These are phyloP conservation scores for Chaetothyriales sp. DNA, from an alignment of 2,329 filamentous ascomycete species.

Conservation along the genomic window DNA sequence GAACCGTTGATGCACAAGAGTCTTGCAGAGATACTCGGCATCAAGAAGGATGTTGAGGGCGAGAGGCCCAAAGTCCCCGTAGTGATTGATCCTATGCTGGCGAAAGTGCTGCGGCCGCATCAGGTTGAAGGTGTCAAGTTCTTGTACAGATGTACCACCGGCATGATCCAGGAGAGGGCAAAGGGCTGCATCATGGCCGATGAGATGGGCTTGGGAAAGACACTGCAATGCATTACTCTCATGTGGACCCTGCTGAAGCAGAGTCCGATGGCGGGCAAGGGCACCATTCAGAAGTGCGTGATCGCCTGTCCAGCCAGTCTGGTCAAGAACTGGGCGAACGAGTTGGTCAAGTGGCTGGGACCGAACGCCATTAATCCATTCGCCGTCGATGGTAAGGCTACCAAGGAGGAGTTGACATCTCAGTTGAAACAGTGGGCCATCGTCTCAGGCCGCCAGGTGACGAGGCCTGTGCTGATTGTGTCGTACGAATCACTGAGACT, in stretches of 20 bases:
- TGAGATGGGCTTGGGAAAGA: constrained; percentile 97
- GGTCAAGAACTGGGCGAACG: constrained; percentile 96
- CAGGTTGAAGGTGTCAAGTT: constrained; percentile 98
- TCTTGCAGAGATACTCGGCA: constrained; percentile 81
- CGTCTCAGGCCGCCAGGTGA: constrained; percentile 74
- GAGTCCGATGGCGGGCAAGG: constrained; percentile 83
- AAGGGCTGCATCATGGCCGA: constrained; percentile 99
- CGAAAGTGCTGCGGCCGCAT: constrained; percentile 87
- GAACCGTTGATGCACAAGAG: constrained; percentile 84
- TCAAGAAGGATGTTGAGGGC: constrained; percentile 74
- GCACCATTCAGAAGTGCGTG: constrained; percentile 89
- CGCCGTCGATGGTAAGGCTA: constrained; percentile 89
- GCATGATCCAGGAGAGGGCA: constrained; percentile 85
- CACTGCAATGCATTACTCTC: constrained; percentile 86
- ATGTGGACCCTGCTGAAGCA: constrained; percentile 97
- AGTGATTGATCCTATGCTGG: constrained; percentile 80
- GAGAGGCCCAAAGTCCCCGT: constrained; percentile 84
- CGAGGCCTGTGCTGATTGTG: constrained; percentile 86
- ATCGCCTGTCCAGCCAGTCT: constrained; percentile 94
- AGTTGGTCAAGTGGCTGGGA: constrained; percentile 91
- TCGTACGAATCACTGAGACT: constrained; percentile 92
- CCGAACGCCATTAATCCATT: constrained; percentile 84
- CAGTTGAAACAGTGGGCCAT: constrained; percentile 94
- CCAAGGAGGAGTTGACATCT: constrained; percentile 79
- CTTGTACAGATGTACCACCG: constrained; percentile 85